A percentile compares a stretch with the other conserved stretches of the same genome.
phyloP scores from a whole-genome alignment of 495 filamentous ascomycete species.

The Extremus antarcticus region DNA sequence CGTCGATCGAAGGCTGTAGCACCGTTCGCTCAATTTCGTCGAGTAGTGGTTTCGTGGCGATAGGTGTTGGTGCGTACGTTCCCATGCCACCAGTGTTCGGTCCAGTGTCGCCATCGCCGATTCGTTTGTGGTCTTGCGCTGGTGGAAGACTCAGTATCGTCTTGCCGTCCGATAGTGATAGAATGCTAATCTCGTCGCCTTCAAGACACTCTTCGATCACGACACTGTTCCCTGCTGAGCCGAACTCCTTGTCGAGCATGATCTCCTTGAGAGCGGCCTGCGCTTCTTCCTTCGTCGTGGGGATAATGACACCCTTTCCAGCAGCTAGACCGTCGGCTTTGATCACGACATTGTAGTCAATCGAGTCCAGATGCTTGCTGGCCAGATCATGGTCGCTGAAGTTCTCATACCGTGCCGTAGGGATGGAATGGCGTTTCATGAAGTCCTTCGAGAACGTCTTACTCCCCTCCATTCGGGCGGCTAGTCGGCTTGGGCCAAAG shows the following conservation, averaged over 20 bases:
- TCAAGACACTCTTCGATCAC: slow-evolving; percentile 93
- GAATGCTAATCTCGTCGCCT: slow-evolving; percentile 83
- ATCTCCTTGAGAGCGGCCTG: slow-evolving; percentile 72
- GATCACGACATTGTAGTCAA: slow-evolving; percentile 72
- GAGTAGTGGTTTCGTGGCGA: slow-evolving; percentile 63
- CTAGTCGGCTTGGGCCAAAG: slow-evolving; percentile 79
- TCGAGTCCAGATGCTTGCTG: slow-evolving; percentile 58
- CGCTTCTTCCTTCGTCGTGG: slow-evolving; percentile 68
- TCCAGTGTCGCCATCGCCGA: slow-evolving; percentile 81
- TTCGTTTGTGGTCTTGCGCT: slow-evolving; percentile 93
- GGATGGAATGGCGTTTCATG: slow-evolving; percentile 83
- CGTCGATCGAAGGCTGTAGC: slow-evolving; percentile 79
- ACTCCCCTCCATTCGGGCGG: slow-evolving; percentile 86
- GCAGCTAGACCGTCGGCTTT: slow-evolving; percentile 81
- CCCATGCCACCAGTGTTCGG: slow-evolving; percentile 98
- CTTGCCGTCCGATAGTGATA: slow-evolving; percentile 84
- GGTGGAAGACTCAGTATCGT: slow-evolving; percentile 76
- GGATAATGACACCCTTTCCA: slow-evolving; percentile 88
- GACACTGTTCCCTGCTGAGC: slow-evolving; percentile 76
- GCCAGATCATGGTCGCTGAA: slow-evolving; percentile 75
- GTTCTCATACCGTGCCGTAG: slow-evolving; percentile 81
- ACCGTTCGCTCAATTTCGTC: slow-evolving; percentile 71
- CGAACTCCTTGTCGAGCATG: slow-evolving; percentile 83
- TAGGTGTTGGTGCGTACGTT: slow-evolving; percentile 74
- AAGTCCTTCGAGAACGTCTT: slow-evolving; percentile 98